These are phyloP conservation scores for Diutina sp. DNA, from an alignment of 1,139 yeast species.

Conservation along the genomic window DNA sequence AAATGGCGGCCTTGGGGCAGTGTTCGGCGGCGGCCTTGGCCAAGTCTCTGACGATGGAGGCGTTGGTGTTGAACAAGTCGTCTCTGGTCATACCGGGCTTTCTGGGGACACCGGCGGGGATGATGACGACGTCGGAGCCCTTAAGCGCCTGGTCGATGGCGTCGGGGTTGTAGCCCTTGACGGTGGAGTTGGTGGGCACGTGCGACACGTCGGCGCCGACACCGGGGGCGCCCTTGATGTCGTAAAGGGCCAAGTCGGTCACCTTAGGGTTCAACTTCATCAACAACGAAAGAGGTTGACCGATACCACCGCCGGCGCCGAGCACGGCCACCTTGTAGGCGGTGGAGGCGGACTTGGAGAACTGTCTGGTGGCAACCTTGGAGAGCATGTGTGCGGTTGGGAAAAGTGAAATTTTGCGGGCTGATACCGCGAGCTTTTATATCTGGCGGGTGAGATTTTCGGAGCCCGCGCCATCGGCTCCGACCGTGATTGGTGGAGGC, in stretches of 20 bases:
- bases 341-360: constrained; percentile 1
- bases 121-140: constrained; percentile 66
- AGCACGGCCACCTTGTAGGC: constrained; percentile 62
- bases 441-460: background rate
- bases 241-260: constrained; percentile 68
- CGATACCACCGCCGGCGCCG: constrained; percentile 98
- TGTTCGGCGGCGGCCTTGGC: constrained; percentile 66
- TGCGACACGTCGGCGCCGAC: constrained; percentile 89
- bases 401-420: background rate
- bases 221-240: constrained; percentile 84
- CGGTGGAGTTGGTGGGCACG: constrained; percentile 69
- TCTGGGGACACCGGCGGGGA: constrained; percentile 96
- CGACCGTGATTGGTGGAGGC: too few relatives aligned
- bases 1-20: constrained; percentile 65
- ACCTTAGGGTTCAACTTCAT: constrained; percentile 75
- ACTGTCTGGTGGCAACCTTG: constrained; percentile 1
- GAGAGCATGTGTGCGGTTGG: background rate
- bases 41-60: constrained; percentile 75
- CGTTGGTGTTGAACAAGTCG: constrained; percentile 87
- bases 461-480: too few relatives aligned
- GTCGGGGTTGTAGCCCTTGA: constrained; percentile 53
- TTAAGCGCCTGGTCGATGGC: constrained; percentile 15
- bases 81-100: constrained; percentile 98
- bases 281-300: constrained; percentile 84
- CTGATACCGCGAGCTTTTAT: background rate